phyloP scores from a whole-genome alignment of 2,329 filamentous ascomycete genomes.

The Hypoxylon sp. region DNA sequence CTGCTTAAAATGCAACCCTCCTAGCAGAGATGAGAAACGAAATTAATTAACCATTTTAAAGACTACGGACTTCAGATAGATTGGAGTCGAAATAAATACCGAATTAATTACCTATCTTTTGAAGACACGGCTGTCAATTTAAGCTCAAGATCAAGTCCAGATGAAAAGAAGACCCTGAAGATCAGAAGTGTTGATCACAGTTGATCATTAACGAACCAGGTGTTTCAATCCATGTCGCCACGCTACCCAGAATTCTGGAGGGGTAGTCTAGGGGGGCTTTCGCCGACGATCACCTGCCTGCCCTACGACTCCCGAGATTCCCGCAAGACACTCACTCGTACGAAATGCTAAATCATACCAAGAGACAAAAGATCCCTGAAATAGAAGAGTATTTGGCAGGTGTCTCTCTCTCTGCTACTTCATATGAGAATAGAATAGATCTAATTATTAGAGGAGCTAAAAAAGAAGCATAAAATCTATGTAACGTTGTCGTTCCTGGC shows the following conservation, averaged over 20 bases:
- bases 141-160: conserved; percentile 28
- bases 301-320: conserved; percentile 5
- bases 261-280: background rate
- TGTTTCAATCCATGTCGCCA: conserved; percentile 24
- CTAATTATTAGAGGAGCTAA: no score
- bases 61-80: no score
- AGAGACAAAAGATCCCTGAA: background rate
- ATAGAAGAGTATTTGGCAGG: conserved; percentile 25
- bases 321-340: conserved; percentile 5
- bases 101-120: no score
- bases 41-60: no score
- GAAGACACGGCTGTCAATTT: conserved; percentile 29
- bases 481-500: conserved; percentile 27
- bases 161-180: conserved; percentile 6
- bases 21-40: background rate
- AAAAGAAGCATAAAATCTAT: conserved; percentile 11
- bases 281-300: conserved; percentile 11
- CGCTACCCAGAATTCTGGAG: conserved; percentile 15
- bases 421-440: conserved; percentile 4
- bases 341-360: background rate
- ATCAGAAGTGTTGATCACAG: conserved; percentile 17
- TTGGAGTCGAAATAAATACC: no score
- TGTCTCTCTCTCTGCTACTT: conserved; percentile 7
- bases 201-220: conserved; percentile 29
- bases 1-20: conserved; percentile 27